phyloP scores from a whole-genome alignment of 192 early-diverging fungal genomes.

The Podila epigama region DNA sequence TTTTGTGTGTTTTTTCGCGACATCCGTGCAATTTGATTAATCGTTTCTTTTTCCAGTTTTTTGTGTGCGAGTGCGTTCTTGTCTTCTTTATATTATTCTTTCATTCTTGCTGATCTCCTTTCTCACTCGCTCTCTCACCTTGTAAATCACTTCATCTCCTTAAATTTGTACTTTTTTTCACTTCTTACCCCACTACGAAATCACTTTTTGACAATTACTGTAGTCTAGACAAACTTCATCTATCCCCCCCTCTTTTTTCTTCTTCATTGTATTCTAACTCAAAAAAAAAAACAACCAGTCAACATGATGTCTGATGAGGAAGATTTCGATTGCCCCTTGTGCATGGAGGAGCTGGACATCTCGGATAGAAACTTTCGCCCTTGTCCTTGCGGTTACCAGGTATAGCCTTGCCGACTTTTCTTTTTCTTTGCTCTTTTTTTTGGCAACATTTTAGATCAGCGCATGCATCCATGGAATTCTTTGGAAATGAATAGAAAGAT shows the following conservation, averaged over 20 bases:
- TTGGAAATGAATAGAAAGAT: no score
- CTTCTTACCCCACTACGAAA: neutral
- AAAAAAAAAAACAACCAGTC: neutral
- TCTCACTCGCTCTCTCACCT: no score
- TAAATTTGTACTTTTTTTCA: neutral
- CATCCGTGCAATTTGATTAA: no score
- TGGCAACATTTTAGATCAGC: no score
- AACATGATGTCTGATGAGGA: constrained; percentile 75
- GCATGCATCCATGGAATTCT: no score
- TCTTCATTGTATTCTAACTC: neutral
- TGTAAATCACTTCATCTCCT: neutral
- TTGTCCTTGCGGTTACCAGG: constrained; percentile 98
- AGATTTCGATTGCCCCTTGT: constrained; percentile 97
- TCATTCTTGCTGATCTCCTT: neutral
- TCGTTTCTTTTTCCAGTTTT: no score
- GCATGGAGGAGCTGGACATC: constrained; percentile 98
- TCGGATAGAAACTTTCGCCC: constrained; percentile 97
- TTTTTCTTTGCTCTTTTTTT: neutral
- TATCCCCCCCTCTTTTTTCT: neutral
- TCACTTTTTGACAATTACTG: no score
- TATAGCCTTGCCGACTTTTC: no score
- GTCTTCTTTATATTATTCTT: no score
- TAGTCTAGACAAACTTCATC: neutral
- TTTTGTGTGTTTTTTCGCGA: no score
- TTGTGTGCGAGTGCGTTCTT: no score